Conservation (phyloP, 257 asterid species). For the Nicotiana noctiflora region DNA sequence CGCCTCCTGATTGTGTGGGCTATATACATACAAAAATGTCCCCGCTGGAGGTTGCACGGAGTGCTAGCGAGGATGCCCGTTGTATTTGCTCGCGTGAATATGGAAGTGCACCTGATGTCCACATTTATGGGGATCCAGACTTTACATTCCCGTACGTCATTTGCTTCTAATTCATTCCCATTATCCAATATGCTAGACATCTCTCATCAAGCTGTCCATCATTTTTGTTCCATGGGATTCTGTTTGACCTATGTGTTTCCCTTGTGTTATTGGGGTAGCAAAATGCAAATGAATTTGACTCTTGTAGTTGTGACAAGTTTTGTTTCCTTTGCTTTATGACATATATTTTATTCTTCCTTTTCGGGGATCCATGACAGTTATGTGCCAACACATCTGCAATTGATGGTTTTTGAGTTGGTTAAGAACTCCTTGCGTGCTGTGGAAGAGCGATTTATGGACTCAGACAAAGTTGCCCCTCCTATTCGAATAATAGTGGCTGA, state of each 20-base stretch:
- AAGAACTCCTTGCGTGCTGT: constrained; percentile 97
- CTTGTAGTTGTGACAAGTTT: background rate
- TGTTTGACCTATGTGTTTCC: background rate
- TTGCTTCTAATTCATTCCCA: background rate
- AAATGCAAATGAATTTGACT: background rate
- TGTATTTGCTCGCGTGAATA: constrained; percentile 70
- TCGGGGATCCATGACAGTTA: constrained; percentile 35
- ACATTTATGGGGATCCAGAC: constrained; percentile 76
- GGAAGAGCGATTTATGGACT: constrained; percentile 71
- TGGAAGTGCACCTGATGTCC: constrained; percentile 81
- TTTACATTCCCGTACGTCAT: constrained; percentile 80
- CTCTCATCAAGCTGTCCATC: background rate
- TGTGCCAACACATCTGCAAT: constrained; percentile 85
- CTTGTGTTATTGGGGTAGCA: background rate
- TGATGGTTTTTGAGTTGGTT: constrained; percentile 94
- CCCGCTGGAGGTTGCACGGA: constrained; percentile 70
- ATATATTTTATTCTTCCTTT: background rate
- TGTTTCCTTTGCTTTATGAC: background rate
- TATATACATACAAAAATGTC: constrained; percentile 94
- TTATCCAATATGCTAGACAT: background rate
- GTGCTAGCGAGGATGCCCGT: constrained; percentile 90
- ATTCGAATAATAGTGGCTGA: constrained; percentile 87
- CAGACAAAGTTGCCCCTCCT: constrained; percentile 83
- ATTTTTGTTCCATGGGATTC: background rate
- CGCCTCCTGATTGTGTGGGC: constrained; percentile 78